A percentile compares a stretch with the other conserved stretches of the same genome.
Conservation (phyloP, 1,284 basidiomycete genomes). For the Naganishia liquefaciens region DNA sequence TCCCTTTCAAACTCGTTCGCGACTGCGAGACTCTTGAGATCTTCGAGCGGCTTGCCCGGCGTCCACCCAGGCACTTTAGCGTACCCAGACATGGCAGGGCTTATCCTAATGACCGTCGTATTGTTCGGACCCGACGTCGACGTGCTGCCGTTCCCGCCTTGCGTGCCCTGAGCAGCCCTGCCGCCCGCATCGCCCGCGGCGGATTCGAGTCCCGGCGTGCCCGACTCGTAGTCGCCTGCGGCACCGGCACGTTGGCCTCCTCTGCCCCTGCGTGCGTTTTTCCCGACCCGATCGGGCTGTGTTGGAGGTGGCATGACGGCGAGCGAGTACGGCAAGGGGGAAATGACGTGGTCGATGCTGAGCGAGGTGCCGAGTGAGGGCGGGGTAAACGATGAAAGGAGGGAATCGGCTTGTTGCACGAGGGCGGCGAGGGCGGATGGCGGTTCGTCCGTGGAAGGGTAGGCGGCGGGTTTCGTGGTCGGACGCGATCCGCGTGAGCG, state of each 20-base stretch:
- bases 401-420: slow-evolving; percentile 42
- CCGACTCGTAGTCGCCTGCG: slow-evolving; percentile 43
- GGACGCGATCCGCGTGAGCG: slow-evolving; percentile 5
- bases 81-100: slow-evolving; percentile 33
- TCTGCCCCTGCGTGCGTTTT: slow-evolving; percentile 45
- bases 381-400: slow-evolving; percentile 42
- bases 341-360: slow-evolving; percentile 50
- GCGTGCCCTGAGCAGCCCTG: background rate
- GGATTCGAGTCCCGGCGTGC: slow-evolving; percentile 33
- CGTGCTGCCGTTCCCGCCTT: background rate
- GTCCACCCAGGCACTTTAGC: slow-evolving; percentile 33
- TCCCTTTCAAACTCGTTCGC: slow-evolving; percentile 52
- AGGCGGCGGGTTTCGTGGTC: background rate
- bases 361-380: slow-evolving; percentile 45
- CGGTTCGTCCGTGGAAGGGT: slow-evolving; percentile 27
- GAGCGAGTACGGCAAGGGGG: slow-evolving; percentile 46
- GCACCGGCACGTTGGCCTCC: slow-evolving; percentile 46
- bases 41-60: slow-evolving; percentile 41
- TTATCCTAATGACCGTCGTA: slow-evolving; percentile 27
- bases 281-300: slow-evolving; percentile 35
- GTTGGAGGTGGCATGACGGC: slow-evolving; percentile 44
- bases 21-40: slow-evolving; percentile 48
- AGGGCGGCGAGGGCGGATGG: slow-evolving; percentile 34
- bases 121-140: slow-evolving; percentile 24
- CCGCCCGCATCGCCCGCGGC: background rate